Evolutionary conservation across 257 asterid species (phyloP).

Genomic region (Cordia subcordata): DNA sequence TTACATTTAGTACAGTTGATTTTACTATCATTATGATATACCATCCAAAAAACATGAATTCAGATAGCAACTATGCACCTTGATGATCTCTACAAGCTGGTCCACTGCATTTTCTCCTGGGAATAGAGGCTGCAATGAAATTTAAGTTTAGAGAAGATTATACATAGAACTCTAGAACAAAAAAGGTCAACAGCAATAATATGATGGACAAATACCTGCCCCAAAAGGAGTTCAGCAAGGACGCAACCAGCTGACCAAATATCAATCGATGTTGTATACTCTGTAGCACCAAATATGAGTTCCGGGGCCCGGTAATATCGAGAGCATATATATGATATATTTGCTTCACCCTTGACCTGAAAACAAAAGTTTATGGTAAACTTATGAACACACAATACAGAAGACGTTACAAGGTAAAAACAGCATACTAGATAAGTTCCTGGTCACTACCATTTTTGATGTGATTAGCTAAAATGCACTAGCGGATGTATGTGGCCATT

Average conservation of each 20-base stretch:
- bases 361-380: too few species aligned
- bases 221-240: slow-evolving; percentile 30
- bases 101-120: slow-evolving; percentile 29
- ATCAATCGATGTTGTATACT: slow-evolving; percentile 26
- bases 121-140: slow-evolving; percentile 16
- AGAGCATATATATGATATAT: slow-evolving; percentile 31
- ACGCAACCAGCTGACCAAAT: slow-evolving; percentile 37
- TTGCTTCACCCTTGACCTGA: slow-evolving; percentile 24
- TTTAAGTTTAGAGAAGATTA: background rate
- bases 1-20: slow-evolving; percentile 17
- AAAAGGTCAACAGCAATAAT: background rate
- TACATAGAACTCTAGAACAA: background rate
- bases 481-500: too few species aligned
- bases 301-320: slow-evolving; percentile 34
- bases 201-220: slow-evolving; percentile 15
- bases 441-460: too few species aligned
- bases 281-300: slow-evolving; percentile 34
- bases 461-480: too few species aligned
- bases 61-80: slow-evolving; percentile 8
- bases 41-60: background rate
- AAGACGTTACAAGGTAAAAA: too few species aligned
- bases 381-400: too few species aligned
- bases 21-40: background rate
- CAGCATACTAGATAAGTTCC: too few species aligned
- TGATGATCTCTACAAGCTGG: slow-evolving; percentile 29